Evolutionary conservation across 495 filamentous ascomycete species (phyloP), one percentile per base, ranked within the genome.

Genomic region (Neurospora cerealis): DNA sequence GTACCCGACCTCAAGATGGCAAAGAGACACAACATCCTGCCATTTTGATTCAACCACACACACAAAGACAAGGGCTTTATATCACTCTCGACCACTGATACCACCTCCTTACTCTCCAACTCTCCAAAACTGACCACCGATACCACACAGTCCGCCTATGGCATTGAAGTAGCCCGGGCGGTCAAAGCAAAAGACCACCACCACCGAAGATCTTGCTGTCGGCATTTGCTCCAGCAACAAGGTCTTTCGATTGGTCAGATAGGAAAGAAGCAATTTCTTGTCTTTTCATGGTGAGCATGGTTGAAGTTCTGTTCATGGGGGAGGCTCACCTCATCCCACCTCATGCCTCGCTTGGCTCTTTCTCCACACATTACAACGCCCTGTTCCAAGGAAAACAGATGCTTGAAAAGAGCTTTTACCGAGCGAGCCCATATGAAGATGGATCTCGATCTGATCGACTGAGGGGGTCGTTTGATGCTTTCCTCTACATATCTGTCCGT

Each of bases 211-310:
- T 66, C 54, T 66, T 34, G 28, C 38, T 74, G 71, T 74, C 76
- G 76, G 74, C 76, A 77, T 77, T 77, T 75, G 72, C 44, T 34
- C 72, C 69, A 15, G 54, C 71, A 54, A 48, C 44, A 60, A 37
- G 9, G 42, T 54, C 36, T 41, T 44, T 42, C 46, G 37, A 75
- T 77, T 77, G 74, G 76, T 62, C 74, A 73, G 70, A 66, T 40
- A 37, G 46, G 40, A 36, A 70, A 36, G 32, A 36, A 44, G 73
- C 70, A 72, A 76, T 71, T 72, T 76, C 21, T 37, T 72, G 44
- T 40, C 48, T 69, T 44, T 42, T 10, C 40, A 19, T 41, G 32
- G 32, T 34, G 32, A 34, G 32, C 32, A 34, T 34, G 32, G 70
- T 39, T 39, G 10, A 39, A 39, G 5, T 36, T 36, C 6, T 36